These are phyloP conservation scores for Platanthera guangdongensis DNA, from an alignment of 106 monocot genomes.

Conservation along the genomic window DNA sequence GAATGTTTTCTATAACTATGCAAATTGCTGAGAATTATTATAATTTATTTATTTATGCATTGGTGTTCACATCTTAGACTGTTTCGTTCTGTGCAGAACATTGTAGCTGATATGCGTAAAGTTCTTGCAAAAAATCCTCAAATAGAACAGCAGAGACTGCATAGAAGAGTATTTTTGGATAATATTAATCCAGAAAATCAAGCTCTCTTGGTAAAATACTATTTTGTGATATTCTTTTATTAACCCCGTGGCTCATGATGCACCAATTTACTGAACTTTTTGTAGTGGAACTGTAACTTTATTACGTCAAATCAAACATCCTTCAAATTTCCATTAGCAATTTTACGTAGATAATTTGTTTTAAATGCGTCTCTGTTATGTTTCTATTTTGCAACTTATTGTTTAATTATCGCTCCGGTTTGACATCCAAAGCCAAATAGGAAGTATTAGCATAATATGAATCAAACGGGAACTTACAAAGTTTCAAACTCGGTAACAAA, in stretches of 20 bases:
- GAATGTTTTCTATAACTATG: not conserved
- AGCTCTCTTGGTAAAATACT: constrained; percentile 68
- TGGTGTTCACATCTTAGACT: not conserved
- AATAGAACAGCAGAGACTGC: constrained; percentile 95
- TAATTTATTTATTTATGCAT: not conserved
- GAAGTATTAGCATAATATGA: not conserved
- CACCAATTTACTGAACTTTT: not conserved
- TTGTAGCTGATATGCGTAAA: constrained; percentile 99
- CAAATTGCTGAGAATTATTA: not conserved
- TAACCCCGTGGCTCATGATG: not conserved
- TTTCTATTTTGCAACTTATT: not conserved
- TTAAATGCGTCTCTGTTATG: constrained; percentile 2
- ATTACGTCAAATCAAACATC: not conserved
- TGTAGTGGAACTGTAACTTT: not conserved
- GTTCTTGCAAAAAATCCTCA: constrained; percentile 97
- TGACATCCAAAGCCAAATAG: not conserved
- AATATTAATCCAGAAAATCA: constrained; percentile 94
- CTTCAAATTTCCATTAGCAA: not conserved
- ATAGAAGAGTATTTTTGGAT: constrained; percentile 94
- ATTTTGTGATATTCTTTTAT: not conserved
- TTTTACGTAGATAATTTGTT: not conserved
- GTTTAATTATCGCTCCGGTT: not conserved
- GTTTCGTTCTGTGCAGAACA: constrained; percentile 39
- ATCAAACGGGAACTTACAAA: no score
- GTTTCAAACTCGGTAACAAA: no score